A percentile compares a stretch with the other conserved stretches of the same genome.
These are phyloP conservation scores for Irpex sp. DNA, from an alignment of 1,284 basidiomycete species.

Conservation along the genomic window DNA sequence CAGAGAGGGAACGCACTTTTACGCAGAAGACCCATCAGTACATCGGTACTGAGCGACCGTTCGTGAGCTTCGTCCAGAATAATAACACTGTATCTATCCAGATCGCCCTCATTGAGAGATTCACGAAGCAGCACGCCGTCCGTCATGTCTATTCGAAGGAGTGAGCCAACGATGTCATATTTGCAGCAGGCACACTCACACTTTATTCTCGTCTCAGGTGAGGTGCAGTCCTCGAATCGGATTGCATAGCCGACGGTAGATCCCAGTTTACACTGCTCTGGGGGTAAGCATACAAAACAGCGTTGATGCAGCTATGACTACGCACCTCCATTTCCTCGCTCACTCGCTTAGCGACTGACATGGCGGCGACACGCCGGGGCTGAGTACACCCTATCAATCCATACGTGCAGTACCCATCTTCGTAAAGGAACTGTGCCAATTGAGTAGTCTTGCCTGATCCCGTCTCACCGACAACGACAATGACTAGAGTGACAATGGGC, in stretches of 20 bases:
- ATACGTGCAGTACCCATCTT: conserved; percentile 89
- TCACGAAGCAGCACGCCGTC: conserved; percentile 96
- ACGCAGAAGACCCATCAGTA: conserved; percentile 91
- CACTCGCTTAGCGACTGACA: conserved; percentile 98
- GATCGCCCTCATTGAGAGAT: conserved; percentile 92
- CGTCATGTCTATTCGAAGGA: conserved; percentile 76
- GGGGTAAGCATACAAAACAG: not conserved
- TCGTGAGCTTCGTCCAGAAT: conserved; percentile 98
- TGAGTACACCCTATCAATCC: conserved; percentile 96
- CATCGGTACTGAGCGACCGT: conserved; percentile 92
- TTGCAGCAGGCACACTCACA: conserved; percentile 47
- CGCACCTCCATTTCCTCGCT: conserved; percentile 89
- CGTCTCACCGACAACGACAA: conserved; percentile 94
- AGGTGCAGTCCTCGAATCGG: conserved; percentile 96
- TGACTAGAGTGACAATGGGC: conserved; percentile 46
- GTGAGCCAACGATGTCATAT: not conserved
- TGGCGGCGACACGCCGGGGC: conserved; percentile 95
- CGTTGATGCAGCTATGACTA: not conserved
- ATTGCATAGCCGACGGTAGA: conserved; percentile 93
- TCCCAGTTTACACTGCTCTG: conserved; percentile 76
- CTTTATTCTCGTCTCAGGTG: conserved; percentile 91
- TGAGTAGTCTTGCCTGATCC: conserved; percentile 97
- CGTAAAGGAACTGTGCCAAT: conserved; percentile 88
- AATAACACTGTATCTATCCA: conserved; percentile 93
- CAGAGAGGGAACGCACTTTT: conserved; percentile 65